Conservation (phyloP, 2,329 filamentous ascomycete species). For the Paecilomyces variotii region DNA sequence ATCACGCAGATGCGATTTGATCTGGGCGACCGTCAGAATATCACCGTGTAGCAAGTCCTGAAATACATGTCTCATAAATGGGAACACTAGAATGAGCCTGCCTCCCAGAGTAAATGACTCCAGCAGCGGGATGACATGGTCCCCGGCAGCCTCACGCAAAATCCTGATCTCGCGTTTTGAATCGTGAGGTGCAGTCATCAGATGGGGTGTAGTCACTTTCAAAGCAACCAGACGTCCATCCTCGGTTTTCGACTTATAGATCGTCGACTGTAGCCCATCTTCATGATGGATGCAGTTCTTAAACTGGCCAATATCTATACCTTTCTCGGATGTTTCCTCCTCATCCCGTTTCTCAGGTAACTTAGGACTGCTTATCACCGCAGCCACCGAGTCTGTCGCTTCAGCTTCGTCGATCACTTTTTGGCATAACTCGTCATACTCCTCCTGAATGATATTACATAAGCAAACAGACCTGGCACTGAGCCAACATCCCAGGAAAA, state of each 20-base stretch:
- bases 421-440: conserved; percentile 42
- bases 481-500: conserved; percentile 1
- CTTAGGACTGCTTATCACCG: conserved; percentile 14
- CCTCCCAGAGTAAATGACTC: conserved; percentile 63
- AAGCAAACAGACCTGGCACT: conserved; percentile 4
- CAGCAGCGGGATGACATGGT: conserved; percentile 59
- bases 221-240: conserved; percentile 54
- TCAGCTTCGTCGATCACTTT: conserved; percentile 28
- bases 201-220: conserved; percentile 73
- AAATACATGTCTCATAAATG: conserved; percentile 70
- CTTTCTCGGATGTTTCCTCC: conserved; percentile 19
- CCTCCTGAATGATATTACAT: conserved; percentile 41
- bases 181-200: conserved; percentile 72
- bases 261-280: conserved; percentile 70
- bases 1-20: conserved; percentile 51
- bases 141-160: conserved; percentile 51
- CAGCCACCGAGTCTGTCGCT: conserved; percentile 11
- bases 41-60: conserved; percentile 53
- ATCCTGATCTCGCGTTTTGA: conserved; percentile 72
- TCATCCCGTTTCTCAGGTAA: conserved; percentile 13
- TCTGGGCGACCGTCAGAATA: conserved; percentile 33
- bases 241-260: conserved; percentile 60
- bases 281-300: conserved; percentile 48
- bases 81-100: conserved; percentile 72
- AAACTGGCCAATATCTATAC: conserved; percentile 47